Conservation (phyloP, 192 early-diverging fungal genomes). For the Mortierella antarctica region DNA sequence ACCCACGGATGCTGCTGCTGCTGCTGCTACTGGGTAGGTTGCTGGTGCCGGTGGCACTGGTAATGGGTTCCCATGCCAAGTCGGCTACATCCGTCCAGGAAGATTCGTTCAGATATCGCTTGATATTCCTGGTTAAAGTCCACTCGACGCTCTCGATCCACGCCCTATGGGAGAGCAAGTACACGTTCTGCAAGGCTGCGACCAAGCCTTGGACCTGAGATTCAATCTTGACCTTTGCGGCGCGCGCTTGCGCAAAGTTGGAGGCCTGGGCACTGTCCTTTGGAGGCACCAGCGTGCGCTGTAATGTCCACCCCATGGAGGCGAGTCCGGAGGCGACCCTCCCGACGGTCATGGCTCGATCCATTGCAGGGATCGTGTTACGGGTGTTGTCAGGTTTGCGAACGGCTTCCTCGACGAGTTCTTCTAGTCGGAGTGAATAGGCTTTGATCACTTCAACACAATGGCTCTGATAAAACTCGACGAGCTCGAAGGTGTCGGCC, state of each 20-base stretch:
- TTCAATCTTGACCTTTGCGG: slow-evolving; percentile 37
- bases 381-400: slow-evolving; percentile 41
- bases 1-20: slow-evolving; percentile 1
- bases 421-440: slow-evolving; percentile 22
- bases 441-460: slow-evolving; percentile 31
- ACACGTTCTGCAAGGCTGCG: slow-evolving; percentile 42
- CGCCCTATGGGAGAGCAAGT: slow-evolving; percentile 50
- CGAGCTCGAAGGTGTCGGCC: slow-evolving; percentile 7
- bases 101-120: slow-evolving; percentile 21
- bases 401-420: slow-evolving; percentile 33
- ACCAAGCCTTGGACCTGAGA: slow-evolving; percentile 41
- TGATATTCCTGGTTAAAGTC: slow-evolving; percentile 34
- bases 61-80: slow-evolving; percentile 63
- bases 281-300: slow-evolving; percentile 12
- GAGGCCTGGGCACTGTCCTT: neutral
- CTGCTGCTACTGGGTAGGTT: neutral
- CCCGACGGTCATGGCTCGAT: slow-evolving; percentile 42
- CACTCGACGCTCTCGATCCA: slow-evolving; percentile 54
- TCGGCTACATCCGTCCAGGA: slow-evolving; percentile 56
- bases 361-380: slow-evolving; percentile 33
- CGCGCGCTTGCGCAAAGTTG: slow-evolving; percentile 30
- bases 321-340: slow-evolving; percentile 27
- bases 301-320: slow-evolving; percentile 14
- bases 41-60: neutral
- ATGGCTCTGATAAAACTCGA: slow-evolving; percentile 32